Evolutionary conservation across 768 basidiomycete genomes (phyloP).

Genomic region (Strobilomyces echinocephalus): DNA sequence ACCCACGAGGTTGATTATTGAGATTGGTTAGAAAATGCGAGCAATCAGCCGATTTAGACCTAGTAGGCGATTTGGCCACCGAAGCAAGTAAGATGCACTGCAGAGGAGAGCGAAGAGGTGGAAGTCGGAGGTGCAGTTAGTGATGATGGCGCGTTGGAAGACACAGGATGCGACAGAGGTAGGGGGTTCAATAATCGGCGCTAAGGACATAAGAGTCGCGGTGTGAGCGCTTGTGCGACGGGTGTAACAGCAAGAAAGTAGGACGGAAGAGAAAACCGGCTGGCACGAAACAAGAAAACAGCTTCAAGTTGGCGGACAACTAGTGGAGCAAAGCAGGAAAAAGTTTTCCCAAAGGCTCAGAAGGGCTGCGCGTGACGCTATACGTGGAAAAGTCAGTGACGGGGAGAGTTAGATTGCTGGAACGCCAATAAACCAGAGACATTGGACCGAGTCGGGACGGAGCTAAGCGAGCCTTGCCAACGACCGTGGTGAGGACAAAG

Average conservation of each 20-base stretch:
- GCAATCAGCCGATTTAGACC: conserved; percentile 7
- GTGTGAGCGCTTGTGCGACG: conserved; percentile 3
- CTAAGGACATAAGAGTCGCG: conserved; percentile 21
- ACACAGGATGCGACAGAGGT: conserved; percentile 5
- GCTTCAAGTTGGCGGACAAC: conserved; percentile 3
- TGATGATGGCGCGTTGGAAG: conserved; percentile 10
- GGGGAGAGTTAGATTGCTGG: too few relatives aligned
- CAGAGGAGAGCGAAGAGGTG: conserved; percentile 6
- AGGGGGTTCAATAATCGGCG: conserved; percentile 11
- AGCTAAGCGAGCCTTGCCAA: background rate
- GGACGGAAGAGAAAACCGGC: conserved; percentile 5
- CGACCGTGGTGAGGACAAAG: background rate
- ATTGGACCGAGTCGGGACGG: background rate
- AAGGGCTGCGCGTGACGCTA: background rate
- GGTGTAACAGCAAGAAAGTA: conserved; percentile 7
- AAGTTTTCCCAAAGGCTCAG: conserved; percentile 1
- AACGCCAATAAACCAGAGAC: background rate
- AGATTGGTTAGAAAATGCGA: conserved; percentile 10
- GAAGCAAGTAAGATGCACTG: conserved; percentile 18
- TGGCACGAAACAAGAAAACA: conserved; percentile 2
- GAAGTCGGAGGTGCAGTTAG: conserved; percentile 3
- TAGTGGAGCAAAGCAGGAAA: background rate
- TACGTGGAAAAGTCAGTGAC: background rate
- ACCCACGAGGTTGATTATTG: conserved; percentile 23
- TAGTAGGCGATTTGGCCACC: conserved; percentile 17